Evolutionary conservation across 495 filamentous ascomycete species (phyloP), one percentile per base, ranked within the genome.

Genomic region (Penicillium canescens): DNA sequence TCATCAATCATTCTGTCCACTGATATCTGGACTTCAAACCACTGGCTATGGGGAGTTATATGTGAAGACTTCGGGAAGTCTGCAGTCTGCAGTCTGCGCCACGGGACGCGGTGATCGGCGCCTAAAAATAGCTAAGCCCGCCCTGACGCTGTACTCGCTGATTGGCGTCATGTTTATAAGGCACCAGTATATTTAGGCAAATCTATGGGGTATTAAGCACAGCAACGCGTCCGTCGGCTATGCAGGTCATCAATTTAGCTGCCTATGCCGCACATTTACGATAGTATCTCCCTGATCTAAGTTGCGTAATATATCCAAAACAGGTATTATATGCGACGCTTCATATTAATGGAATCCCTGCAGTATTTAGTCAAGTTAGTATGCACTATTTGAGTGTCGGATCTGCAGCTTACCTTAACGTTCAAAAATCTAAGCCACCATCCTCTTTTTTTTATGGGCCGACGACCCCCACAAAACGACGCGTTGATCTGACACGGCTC

Each of bases 1-100:
- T 95, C 90, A 83, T 98, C 94, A 48, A 98, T 81, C 92, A 96
- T 96, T 4, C 79, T 53, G 36, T 31, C 46, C 36, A 33, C 6
- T 48, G 50, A 18, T 6, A 14, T 38, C 28, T n/a, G 18, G 12
- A 31, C 14, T 24, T 21, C 38, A 18, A 28, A 43, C 18, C 8
- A 12, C 16, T 35, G 45, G 24, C 31, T 21, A 43, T 21, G 21
- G 9, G 26, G 40, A 21, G 28, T 47, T 48, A 45, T 54, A 52
- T 31, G 28, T 31, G 33, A 36, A 46, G 34, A 13, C 39, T 14
- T 9, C 10, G 36, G 46, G 8, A 33, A 33, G 28, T 31, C 28
- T 38, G 26, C 39, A 33, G 28, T 31, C 28, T 38, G 26, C 39
- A 47, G 28, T 40, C 61, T 67, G 58, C 56, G 62, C 59, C 62